Percentiles rank a stretch among this genome's conserved stretches.
Evolutionary conservation across 2,329 filamentous ascomycete species (phyloP).

Genomic region (Aspergillus ochraceoroseus): DNA sequence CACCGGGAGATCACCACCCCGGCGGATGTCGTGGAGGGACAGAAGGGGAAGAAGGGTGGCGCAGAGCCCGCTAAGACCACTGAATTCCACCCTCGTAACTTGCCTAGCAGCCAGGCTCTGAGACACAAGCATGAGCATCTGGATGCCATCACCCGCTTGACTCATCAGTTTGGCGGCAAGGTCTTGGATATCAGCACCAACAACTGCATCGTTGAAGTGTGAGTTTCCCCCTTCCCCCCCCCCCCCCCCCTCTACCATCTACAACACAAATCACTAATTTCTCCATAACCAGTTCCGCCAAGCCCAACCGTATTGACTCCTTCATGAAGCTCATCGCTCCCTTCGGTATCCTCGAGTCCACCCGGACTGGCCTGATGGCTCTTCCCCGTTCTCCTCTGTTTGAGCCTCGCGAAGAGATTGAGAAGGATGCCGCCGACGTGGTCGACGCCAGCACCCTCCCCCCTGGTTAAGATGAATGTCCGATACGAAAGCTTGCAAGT

Average conservation of each 20-base stretch:
- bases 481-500: constrained; percentile 14
- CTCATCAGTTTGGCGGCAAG: constrained; percentile 97
- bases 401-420: constrained; percentile 63
- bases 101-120: constrained; percentile 81
- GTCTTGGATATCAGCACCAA: constrained; percentile 96
- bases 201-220: constrained; percentile 98
- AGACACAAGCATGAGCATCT: constrained; percentile 97
- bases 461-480: constrained; percentile 62
- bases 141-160: constrained; percentile 90
- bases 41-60: constrained; percentile 19
- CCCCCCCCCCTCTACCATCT: neutral
- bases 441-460: constrained; percentile 92
- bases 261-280: constrained; percentile 2
- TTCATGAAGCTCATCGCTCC: constrained; percentile 94
- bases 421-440: constrained; percentile 89
- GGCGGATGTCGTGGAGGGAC: constrained; percentile 37
- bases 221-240: constrained; percentile 42
- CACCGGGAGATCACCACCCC: constrained; percentile 79
- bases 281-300: constrained; percentile 63
- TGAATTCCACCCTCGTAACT: constrained; percentile 85
- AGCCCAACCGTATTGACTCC: constrained; percentile 87
- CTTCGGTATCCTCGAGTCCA: constrained; percentile 94
- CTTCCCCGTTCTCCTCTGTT: constrained; percentile 86
- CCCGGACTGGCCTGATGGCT: constrained; percentile 93
- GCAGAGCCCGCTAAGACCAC: constrained; percentile 22